phyloP scores from a whole-genome alignment of 2,329 filamentous ascomycete species.

The Diplodia mutila region DNA sequence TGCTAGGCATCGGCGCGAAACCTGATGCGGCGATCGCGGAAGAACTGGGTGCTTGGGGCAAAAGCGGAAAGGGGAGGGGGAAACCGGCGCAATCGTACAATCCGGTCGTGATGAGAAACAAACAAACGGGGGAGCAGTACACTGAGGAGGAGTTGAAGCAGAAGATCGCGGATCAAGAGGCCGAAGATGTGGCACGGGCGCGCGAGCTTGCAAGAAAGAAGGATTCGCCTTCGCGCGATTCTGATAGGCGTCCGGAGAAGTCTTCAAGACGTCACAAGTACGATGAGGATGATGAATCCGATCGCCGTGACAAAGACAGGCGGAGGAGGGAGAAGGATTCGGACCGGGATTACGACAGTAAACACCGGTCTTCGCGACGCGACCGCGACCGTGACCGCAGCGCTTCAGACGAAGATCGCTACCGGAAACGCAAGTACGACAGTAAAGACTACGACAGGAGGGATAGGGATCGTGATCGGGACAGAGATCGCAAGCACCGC shows the following conservation, averaged over 20 bases:
- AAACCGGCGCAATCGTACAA: constrained; percentile 58
- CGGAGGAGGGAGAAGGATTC: constrained; percentile 24
- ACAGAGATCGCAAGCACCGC: constrained; percentile 6
- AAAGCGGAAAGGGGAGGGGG: constrained; percentile 54
- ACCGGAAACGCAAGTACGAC: constrained; percentile 17
- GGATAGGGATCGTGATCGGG: constrained; percentile 18
- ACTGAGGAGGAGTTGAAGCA: constrained; percentile 65
- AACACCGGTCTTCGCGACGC: constrained; percentile 27
- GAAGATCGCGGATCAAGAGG: constrained; percentile 54
- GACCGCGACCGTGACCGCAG: constrained; percentile 26
- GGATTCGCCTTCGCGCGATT: constrained; percentile 32
- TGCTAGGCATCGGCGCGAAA: constrained; percentile 88
- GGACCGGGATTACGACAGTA: constrained; percentile 28
- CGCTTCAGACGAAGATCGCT: constrained; percentile 19
- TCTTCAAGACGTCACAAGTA: constrained; percentile 21
- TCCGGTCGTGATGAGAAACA: constrained; percentile 64
- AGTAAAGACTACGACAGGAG: constrained; percentile 20
- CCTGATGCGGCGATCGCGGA: constrained; percentile 66
- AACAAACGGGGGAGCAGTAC: constrained; percentile 63
- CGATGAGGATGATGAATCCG: constrained; percentile 26
- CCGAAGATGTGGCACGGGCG: constrained; percentile 46
- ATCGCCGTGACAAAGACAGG: constrained; percentile 15
- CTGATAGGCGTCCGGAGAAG: constrained; percentile 34
- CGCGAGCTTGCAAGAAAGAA: constrained; percentile 35
- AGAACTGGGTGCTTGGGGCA: constrained; percentile 81